Percentiles rank a stretch among this genome's conserved stretches.
These are phyloP conservation scores for Eremochloa ophiuroides DNA, from an alignment of 176 grass and related monocot genomes.

Conservation along the genomic window DNA sequence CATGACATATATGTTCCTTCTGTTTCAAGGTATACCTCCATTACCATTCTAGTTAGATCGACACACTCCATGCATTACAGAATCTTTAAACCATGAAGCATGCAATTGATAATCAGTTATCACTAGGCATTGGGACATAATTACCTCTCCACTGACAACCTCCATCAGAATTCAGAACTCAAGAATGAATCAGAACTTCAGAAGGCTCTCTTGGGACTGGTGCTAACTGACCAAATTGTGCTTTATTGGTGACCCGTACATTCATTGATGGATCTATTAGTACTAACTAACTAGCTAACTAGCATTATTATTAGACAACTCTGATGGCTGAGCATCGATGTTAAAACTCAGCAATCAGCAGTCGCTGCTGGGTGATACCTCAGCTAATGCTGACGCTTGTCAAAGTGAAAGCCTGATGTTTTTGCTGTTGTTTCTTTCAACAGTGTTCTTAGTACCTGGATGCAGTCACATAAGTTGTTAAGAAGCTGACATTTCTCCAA, in stretches of 20 bases:
- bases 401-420: neutral
- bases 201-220: neutral
- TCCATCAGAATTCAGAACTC: neutral
- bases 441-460: neutral
- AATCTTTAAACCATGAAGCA: constrained; percentile 21
- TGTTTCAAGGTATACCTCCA: constrained; percentile 34
- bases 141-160: constrained; percentile 23
- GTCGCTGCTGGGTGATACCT: constrained; percentile 23
- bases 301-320: constrained; percentile 20
- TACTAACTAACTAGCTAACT: constrained; percentile 37
- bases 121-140: constrained; percentile 4
- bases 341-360: constrained; percentile 37
- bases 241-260: constrained; percentile 24
- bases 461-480: constrained; percentile 32
- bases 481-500: constrained; percentile 1
- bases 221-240: constrained; percentile 25
- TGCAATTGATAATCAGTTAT: neutral
- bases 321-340: constrained; percentile 27
- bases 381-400: constrained; percentile 28
- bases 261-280: constrained; percentile 35
- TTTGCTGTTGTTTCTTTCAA: constrained; percentile 18
- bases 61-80: neutral
- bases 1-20: constrained; percentile 48
- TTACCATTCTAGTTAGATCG: constrained; percentile 26
- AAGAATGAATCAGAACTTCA: neutral